Percentiles rank a stretch among this genome's conserved stretches.
Evolutionary conservation across 2,329 filamentous ascomycete species (phyloP).

Genomic region (Pyrenochaeta sp.): DNA sequence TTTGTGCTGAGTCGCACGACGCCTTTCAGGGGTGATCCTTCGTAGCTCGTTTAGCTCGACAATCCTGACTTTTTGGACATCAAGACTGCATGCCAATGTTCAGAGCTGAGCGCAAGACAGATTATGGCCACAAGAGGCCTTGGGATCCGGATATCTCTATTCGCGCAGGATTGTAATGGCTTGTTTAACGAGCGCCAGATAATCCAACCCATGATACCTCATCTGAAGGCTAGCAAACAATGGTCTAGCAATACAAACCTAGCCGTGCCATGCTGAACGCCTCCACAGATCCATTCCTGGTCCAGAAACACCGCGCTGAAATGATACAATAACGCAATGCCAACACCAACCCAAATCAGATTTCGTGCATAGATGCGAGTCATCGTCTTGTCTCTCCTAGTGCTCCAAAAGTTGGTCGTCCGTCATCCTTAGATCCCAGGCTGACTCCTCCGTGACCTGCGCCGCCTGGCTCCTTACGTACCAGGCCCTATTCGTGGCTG

Average conservation of each 20-base stretch:
- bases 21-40: not conserved
- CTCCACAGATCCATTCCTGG: not conserved
- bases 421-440: constrained; percentile 35
- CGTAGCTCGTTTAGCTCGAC: no score
- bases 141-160: no score
- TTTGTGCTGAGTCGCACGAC: not conserved
- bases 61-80: no score
- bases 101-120: no score
- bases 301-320: constrained; percentile 22
- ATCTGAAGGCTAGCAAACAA: not conserved
- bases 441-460: constrained; percentile 20
- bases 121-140: no score
- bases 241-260: not conserved
- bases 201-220: not conserved
- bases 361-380: not conserved
- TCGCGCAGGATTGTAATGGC: no score
- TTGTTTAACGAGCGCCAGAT: no score
- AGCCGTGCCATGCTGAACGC: not conserved
- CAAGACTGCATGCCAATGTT: no score
- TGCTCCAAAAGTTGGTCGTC: constrained; percentile 16
- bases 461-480: constrained; percentile 9
- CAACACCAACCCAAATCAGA: not conserved
- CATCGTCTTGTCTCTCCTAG: constrained; percentile 9
- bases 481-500: constrained; percentile 12
- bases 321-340: constrained; percentile 12